Evolutionary conservation across 2,329 filamentous ascomycete species (phyloP).

Genomic region (Scopulariopsis brevicaulis): DNA sequence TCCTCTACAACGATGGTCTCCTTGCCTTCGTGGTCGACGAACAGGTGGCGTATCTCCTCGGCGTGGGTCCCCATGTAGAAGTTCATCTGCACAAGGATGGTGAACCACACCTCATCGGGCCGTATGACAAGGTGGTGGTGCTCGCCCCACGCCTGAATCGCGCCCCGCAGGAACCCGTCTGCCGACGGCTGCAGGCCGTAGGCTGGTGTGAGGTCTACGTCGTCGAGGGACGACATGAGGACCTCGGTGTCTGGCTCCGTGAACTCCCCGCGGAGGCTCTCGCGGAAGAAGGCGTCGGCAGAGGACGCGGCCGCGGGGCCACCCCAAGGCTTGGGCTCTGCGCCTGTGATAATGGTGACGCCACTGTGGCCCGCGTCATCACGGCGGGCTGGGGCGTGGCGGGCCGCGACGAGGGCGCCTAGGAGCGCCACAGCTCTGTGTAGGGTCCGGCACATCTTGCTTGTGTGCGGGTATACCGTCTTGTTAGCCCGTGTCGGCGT

Average conservation of each 20-base stretch:
- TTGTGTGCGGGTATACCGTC: not conserved
- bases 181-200: constrained; percentile 3
- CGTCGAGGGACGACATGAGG: constrained; percentile 2
- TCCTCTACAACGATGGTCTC: constrained; percentile 20
- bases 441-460: not conserved
- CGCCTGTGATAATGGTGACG: constrained; percentile 7
- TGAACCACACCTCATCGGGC: constrained; percentile 44
- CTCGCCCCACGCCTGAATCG: constrained; percentile 33
- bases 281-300: constrained; percentile 1
- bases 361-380: not conserved
- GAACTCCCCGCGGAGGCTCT: constrained; percentile 1
- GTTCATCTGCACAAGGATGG: constrained; percentile 38
- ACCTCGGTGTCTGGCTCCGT: constrained; percentile 1
- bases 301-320: constrained; percentile 3
- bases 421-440: not conserved
- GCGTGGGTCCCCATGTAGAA: constrained; percentile 35
- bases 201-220: not conserved
- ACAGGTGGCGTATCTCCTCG: constrained; percentile 30
- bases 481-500: not conserved
- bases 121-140: constrained; percentile 37
- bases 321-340: constrained; percentile 4
- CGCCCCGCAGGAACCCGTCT: constrained; percentile 29
- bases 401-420: not conserved
- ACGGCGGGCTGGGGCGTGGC: not conserved
- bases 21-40: constrained; percentile 31